These are phyloP conservation scores for Suillus subaureus DNA, from an alignment of 768 basidiomycete species.

Conservation along the genomic window DNA sequence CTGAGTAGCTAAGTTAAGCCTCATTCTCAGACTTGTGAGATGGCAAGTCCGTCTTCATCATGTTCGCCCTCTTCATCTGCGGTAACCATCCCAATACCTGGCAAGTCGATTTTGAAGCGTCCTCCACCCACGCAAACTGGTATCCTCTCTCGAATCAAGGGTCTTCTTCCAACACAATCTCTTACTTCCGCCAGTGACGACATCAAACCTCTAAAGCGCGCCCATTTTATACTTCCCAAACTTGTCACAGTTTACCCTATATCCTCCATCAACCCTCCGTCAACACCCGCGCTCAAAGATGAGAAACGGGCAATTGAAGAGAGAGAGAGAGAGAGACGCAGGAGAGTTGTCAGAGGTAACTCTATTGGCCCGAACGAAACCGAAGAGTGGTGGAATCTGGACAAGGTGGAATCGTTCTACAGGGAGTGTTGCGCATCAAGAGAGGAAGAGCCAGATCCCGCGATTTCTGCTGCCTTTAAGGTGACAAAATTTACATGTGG, in stretches of 20 bases:
- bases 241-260: conserved; percentile 91
- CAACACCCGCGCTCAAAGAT: conserved; percentile 73
- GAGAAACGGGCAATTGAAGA: conserved; percentile 84
- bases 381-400: conserved; percentile 83
- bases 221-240: conserved; percentile 88
- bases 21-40: conserved; percentile 3
- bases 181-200: conserved; percentile 35
- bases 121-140: conserved; percentile 70
- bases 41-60: conserved; percentile 45
- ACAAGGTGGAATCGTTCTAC: conserved; percentile 85
- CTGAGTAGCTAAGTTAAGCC: background rate
- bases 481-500: conserved; percentile 37
- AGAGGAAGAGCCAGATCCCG: conserved; percentile 69
- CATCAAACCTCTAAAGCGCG: conserved; percentile 75
- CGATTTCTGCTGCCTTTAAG: conserved; percentile 71
- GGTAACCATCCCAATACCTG: conserved; percentile 76
- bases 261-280: conserved; percentile 81
- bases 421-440: conserved; percentile 80
- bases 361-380: conserved; percentile 35
- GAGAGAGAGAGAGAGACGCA: conserved; percentile 67
- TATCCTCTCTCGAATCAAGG: conserved; percentile 73
- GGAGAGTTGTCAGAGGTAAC: conserved; percentile 63
- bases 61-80: conserved; percentile 77
- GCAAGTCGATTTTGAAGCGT: conserved; percentile 80
- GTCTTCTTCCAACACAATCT: conserved; percentile 67